Conservation (phyloP, 345 rosid species). For the Boechera stricta region DNA sequence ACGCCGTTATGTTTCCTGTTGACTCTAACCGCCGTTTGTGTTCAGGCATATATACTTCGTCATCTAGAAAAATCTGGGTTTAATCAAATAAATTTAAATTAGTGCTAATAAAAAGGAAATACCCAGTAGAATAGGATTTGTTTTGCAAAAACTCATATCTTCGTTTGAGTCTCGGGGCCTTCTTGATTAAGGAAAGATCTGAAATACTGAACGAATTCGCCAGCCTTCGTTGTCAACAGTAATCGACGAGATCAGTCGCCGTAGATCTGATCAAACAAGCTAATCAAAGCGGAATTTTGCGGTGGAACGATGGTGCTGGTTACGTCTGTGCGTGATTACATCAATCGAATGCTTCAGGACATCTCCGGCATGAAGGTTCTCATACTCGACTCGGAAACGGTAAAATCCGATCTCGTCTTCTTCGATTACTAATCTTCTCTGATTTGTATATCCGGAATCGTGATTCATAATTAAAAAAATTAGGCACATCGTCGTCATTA, state of each 20-base stretch:
- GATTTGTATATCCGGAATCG: conserved; percentile 2
- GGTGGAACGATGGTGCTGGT: conserved; percentile 69
- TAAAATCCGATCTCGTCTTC: conserved; percentile 38
- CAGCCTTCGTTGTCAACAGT: conserved; percentile 6
- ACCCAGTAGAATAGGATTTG: background rate
- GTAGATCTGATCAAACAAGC: conserved; percentile 38
- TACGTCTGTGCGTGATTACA: conserved; percentile 82
- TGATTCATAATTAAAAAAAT: background rate
- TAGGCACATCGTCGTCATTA: background rate
- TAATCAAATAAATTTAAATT: too few species aligned
- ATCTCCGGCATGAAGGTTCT: conserved; percentile 99
- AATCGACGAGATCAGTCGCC: conserved; percentile 19
- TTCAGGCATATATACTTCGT: too few species aligned
- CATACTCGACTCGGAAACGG: conserved; percentile 97
- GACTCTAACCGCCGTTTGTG: background rate
- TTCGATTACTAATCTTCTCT: background rate
- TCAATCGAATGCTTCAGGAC: conserved; percentile 93
- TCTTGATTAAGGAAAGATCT: conserved; percentile 37
- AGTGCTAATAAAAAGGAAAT: background rate
- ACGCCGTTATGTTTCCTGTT: background rate
- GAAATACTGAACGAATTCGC: conserved; percentile 14
- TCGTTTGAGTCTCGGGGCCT: background rate
- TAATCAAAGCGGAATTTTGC: background rate
- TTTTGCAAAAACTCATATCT: background rate
- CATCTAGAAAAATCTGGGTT: background rate